Base-by-base conservation (phyloP, 805 yeast genomes). In the Kuraishia piskuri region DNA sequence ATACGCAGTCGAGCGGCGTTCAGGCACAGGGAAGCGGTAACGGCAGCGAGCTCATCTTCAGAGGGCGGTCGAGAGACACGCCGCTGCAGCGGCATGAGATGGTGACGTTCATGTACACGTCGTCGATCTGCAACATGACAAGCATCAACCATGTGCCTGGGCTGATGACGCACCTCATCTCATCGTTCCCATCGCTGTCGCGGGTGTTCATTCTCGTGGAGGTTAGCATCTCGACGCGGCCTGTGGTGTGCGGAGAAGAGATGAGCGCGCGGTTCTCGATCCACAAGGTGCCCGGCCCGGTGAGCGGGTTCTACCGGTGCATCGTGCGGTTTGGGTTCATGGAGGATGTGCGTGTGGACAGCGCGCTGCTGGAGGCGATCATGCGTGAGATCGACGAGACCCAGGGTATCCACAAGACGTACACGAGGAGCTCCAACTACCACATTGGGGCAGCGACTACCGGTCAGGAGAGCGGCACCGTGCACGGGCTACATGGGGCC, bases 311-410 rank as follows among this genome's bases (percentile, higher is more conserved):
- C 58, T 76, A 74, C 65, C 65, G 77, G 54, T 77, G 82, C 55
- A 66, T 78, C 17, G 57, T 78, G 6, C 66, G 79, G 23, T 77
- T 71, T 54, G 84, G 84, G 2, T 79, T 78, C 61, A 75, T 74
- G 77, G 78, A 75, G 48, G 59, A 58, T 20, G 59, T 65, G 2
- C 52, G 48, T 21, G 52, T 70, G 21, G 57, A 57, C 51, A 63
- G 54, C 24, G 22, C 23, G 10, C 49, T 67, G 14, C 26, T 67
- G 17, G 57, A 56, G 21, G 56, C 54, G 2, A 58, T 67, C 36
- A 40, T 65, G 26, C 22, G 53, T 2, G 56, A 55, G 31, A 53
- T 56, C 8, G 46, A 50, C 8, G 57, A 55, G 44, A 48, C 56
- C 6, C 49, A 44, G 46, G 53, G 53, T 9, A 36, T n/a, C 8